Percentiles rank a stretch among this genome's conserved stretches.
Conservation (phyloP, 164 flowering plant genomes). For the Macadamia tetraphylla region DNA sequence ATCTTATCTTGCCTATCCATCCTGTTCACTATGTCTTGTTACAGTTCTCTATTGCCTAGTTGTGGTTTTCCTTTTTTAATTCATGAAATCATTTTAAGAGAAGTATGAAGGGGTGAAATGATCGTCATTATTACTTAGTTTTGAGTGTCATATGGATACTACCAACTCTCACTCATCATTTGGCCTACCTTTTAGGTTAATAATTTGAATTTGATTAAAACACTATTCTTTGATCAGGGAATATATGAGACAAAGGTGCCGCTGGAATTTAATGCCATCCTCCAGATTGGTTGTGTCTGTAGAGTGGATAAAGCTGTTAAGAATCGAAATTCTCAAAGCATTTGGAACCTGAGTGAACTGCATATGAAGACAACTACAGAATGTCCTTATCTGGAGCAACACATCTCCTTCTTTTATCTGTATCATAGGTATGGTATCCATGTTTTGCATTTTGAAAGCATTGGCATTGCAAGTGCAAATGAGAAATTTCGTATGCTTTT, state of each 20-base stretch:
- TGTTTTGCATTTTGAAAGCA: too few relatives aligned
- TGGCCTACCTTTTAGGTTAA: background rate
- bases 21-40: too few relatives aligned
- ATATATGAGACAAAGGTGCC: slow-evolving; percentile 90
- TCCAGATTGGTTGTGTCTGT: slow-evolving; percentile 94
- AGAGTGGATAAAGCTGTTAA: slow-evolving; percentile 75
- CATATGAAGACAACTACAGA: slow-evolving; percentile 99
- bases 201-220: slow-evolving; percentile 6
- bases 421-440: slow-evolving; percentile 62
- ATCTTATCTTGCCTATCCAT: too few relatives aligned
- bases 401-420: slow-evolving; percentile 79
- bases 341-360: slow-evolving; percentile 73
- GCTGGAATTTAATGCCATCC: slow-evolving; percentile 62
- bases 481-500: too few relatives aligned
- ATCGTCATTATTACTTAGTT: too few relatives aligned
- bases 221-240: slow-evolving; percentile 51
- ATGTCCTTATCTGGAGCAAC: slow-evolving; percentile 72
- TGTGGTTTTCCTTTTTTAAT: too few relatives aligned
- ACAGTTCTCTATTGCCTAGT: too few relatives aligned
- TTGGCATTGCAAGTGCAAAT: too few relatives aligned
- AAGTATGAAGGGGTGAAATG: too few relatives aligned
- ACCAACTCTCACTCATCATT: background rate
- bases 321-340: slow-evolving; percentile 54
- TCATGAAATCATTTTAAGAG: too few relatives aligned
- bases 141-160: background rate